Conservation (phyloP, 371 early-diverging fungal species). For the Mucor racemosus region DNA sequence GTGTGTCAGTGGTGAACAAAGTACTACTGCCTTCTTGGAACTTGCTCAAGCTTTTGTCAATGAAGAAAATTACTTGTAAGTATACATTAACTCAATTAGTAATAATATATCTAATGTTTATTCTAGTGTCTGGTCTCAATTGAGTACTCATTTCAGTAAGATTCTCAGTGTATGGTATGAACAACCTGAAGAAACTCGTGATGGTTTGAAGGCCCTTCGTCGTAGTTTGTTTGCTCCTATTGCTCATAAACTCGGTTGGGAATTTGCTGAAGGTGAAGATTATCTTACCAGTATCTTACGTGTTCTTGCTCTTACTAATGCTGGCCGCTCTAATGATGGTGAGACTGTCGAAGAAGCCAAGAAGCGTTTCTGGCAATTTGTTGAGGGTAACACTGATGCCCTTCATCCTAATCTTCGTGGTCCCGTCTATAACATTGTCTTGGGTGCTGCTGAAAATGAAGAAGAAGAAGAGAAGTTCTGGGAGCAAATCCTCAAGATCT, state of each 20-base stretch:
- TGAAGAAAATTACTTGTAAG: constrained; percentile 59
- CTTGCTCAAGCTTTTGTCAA: constrained; percentile 52
- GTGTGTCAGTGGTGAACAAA: constrained; percentile 62
- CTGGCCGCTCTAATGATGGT: constrained; percentile 45
- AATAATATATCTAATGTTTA: background rate
- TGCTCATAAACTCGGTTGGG: constrained; percentile 68
- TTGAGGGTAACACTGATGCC: constrained; percentile 50
- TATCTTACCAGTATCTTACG: constrained; percentile 53
- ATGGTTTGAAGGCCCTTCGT: constrained; percentile 56
- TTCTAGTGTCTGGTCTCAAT: constrained; percentile 53
- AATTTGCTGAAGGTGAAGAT: constrained; percentile 52
- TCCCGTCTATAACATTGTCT: constrained; percentile 76
- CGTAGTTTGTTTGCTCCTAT: constrained; percentile 61
- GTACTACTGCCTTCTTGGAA: constrained; percentile 60
- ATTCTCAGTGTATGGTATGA: constrained; percentile 58
- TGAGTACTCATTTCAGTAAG: constrained; percentile 55
- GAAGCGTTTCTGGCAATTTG: constrained; percentile 50
- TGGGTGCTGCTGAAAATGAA: constrained; percentile 66
- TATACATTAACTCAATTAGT: background rate
- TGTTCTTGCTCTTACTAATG: constrained; percentile 50
- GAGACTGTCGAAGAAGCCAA: constrained; percentile 47
- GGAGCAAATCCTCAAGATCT: constrained; percentile 76
- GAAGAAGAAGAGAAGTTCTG: constrained; percentile 66
- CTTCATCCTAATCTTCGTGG: constrained; percentile 88
- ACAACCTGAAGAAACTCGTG: constrained; percentile 49